phyloP scores from a whole-genome alignment of 2,329 filamentous ascomycete genomes.

The Apiospora kogelbergensis region DNA sequence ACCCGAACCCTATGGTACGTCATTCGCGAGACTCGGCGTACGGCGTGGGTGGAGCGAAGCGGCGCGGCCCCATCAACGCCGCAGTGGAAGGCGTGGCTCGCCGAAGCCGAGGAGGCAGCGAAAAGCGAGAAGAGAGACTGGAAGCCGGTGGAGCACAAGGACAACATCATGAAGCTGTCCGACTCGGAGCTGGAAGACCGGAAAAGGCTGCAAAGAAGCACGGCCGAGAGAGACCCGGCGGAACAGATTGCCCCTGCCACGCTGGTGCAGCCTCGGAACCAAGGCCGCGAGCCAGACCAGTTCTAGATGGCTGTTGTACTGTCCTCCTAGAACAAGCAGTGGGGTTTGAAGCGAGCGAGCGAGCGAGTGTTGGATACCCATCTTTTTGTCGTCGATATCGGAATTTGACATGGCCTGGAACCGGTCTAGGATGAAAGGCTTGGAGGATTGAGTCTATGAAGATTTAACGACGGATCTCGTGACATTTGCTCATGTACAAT shows the following conservation, averaged over 20 bases:
- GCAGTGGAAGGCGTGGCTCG: conserved; percentile 55
- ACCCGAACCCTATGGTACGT: conserved; percentile 60
- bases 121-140: conserved; percentile 34
- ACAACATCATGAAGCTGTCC: conserved; percentile 44
- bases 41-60: conserved; percentile 52
- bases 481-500: neutral
- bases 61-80: conserved; percentile 52
- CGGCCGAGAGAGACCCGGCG: conserved; percentile 15
- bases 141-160: conserved; percentile 49
- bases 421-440: neutral
- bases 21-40: conserved; percentile 52
- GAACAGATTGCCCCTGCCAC: conserved; percentile 21
- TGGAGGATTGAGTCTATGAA: neutral
- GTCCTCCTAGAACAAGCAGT: neutral
- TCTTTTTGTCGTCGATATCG: neutral
- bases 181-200: conserved; percentile 15
- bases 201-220: neutral
- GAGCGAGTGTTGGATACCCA: conserved; percentile 1
- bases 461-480: neutral
- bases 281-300: neutral
- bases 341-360: neutral
- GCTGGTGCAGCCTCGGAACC: conserved; percentile 17
- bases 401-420: neutral
- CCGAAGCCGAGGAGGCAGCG: conserved; percentile 45
- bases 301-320: neutral